Conservation (phyloP, 306 rosid genomes). For the Vigna reflexopilosa region DNA sequence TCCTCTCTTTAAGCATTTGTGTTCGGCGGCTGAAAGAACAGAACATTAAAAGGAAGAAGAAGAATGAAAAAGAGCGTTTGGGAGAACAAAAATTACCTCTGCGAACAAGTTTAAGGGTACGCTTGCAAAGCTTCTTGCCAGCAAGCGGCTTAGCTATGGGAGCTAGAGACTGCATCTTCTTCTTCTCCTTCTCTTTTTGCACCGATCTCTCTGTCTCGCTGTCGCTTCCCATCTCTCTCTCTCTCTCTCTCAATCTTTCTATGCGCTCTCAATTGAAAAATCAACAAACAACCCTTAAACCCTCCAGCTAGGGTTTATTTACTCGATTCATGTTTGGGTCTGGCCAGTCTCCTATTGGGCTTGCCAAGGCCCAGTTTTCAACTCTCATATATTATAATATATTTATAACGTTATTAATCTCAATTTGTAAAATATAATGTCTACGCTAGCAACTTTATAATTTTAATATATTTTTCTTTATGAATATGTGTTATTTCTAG, state of each 20-base stretch:
- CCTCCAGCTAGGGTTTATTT: conserved; percentile 23
- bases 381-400: no score
- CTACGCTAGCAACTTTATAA: no score
- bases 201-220: conserved; percentile 73
- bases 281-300: neutral
- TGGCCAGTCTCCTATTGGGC: no score
- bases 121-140: conserved; percentile 90
- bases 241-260: neutral
- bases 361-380: no score
- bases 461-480: no score
- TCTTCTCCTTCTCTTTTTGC: conserved; percentile 82
- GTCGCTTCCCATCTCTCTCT: conserved; percentile 71
- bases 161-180: conserved; percentile 74
- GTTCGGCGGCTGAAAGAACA: conserved; percentile 74
- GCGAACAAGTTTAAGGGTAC: conserved; percentile 88
- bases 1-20: conserved; percentile 94
- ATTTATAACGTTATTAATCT: no score
- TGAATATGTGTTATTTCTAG: no score
- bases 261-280: neutral
- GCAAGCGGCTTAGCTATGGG: conserved; percentile 97
- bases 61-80: neutral
- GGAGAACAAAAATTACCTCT: conserved; percentile 52
- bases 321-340: neutral
- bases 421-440: no score
- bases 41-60: neutral